Evolutionary conservation across 148 eudicot genomes (phyloP).

Genomic region (Camellia granthamiana): DNA sequence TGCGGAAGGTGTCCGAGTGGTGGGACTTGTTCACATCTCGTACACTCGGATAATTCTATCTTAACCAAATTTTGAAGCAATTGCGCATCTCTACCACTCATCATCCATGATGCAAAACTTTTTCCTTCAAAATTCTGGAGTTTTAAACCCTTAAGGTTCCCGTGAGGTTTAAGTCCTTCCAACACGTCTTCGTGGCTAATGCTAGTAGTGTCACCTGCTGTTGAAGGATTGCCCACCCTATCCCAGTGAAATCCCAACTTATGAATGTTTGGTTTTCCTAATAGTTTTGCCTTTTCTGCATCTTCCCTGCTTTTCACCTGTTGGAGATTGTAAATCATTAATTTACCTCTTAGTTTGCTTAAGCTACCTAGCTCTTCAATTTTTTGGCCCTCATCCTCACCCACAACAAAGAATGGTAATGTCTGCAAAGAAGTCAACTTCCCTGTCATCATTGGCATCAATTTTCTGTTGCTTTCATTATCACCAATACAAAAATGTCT

Average conservation of each 20-base stretch:
- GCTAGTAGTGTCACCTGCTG: background rate
- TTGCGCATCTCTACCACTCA: too few relatives aligned
- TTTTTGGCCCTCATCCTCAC: background rate
- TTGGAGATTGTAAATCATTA: background rate
- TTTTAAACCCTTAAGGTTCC: too few relatives aligned
- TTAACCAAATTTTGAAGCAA: too few relatives aligned
- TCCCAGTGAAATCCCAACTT: background rate
- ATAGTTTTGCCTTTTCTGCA: background rate
- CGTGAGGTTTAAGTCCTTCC: background rate
- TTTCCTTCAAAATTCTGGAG: too few relatives aligned
- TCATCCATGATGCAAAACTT: too few relatives aligned
- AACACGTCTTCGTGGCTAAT: background rate
- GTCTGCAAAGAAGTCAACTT: constrained; percentile 4
- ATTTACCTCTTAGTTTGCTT: background rate
- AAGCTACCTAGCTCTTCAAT: background rate
- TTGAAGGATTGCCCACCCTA: background rate
- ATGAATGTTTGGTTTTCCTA: background rate
- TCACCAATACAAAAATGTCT: background rate
- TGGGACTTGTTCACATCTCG: too few relatives aligned
- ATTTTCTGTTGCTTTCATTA: background rate
- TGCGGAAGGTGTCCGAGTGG: too few relatives aligned
- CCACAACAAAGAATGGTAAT: background rate
- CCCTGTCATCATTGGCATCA: background rate
- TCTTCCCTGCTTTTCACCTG: too few relatives aligned
- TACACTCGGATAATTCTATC: too few relatives aligned